Evolutionary conservation across 176 grass and related monocot genomes (phyloP).

Genomic region (Tillandsia leiboldiana): DNA sequence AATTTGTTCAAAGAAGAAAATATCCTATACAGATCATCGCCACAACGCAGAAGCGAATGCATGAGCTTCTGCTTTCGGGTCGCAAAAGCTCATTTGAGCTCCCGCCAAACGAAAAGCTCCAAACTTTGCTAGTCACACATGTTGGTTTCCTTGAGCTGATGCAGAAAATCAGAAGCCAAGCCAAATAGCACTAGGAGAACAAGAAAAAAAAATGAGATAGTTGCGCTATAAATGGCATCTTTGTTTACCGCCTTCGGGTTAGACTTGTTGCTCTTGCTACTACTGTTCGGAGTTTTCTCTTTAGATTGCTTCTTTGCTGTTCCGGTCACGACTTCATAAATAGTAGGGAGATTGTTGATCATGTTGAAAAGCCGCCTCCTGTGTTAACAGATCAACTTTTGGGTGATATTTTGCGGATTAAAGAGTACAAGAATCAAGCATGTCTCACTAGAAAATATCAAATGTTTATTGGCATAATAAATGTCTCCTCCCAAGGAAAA

Average conservation of each 20-base stretch:
- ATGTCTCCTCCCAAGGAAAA: neutral
- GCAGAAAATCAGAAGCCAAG: neutral
- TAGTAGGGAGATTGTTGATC: slow-evolving; percentile 41
- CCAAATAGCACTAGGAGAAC: too few species aligned
- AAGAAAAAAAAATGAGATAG: too few species aligned
- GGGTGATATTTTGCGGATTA: neutral
- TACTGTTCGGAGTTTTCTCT: slow-evolving; percentile 27
- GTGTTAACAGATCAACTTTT: neutral
- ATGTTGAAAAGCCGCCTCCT: slow-evolving; percentile 43
- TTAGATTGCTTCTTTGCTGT: slow-evolving; percentile 32
- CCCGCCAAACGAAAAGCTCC: too few species aligned
- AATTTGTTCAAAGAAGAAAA: too few species aligned
- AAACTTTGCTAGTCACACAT: too few species aligned
- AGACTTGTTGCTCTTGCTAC: slow-evolving; percentile 34
- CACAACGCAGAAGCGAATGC: too few species aligned
- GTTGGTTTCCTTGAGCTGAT: too few species aligned
- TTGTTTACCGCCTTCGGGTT: slow-evolving; percentile 26
- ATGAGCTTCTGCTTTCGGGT: too few species aligned
- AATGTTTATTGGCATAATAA: neutral
- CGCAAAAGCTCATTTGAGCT: too few species aligned
- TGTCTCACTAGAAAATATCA: neutral
- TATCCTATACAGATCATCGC: too few species aligned
- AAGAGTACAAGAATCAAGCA: neutral
- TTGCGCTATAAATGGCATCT: neutral
- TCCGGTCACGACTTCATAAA: slow-evolving; percentile 39